Conservation (phyloP, 176 grass and related monocot species). For the Saccharum officinarum region DNA sequence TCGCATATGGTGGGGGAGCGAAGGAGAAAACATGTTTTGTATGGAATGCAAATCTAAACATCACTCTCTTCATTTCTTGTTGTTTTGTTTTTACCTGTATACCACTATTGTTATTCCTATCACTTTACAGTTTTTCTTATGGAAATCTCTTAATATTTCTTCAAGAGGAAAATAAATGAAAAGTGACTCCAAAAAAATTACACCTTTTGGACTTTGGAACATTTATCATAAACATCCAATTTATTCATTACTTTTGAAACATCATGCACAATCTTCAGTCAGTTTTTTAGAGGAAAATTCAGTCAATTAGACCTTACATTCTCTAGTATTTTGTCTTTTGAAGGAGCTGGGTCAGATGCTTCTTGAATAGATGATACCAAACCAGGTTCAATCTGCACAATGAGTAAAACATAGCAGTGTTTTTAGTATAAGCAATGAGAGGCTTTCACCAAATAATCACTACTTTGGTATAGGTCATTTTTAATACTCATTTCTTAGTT, state of each 20-base stretch:
- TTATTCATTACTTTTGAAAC: background rate
- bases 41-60: background rate
- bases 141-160: background rate
- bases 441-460: background rate
- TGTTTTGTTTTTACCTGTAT: slow-evolving; percentile 5
- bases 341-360: slow-evolving; percentile 22
- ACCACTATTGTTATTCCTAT: background rate
- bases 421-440: slow-evolving; percentile 12
- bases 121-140: background rate
- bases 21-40: background rate
- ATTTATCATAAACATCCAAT: background rate
- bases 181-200: background rate
- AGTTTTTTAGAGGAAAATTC: background rate
- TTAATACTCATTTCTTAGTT: background rate
- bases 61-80: slow-evolving; percentile 10
- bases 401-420: background rate
- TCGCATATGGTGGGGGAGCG: background rate
- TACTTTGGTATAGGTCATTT: background rate
- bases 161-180: background rate
- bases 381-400: slow-evolving; percentile 25
- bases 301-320: slow-evolving; percentile 26
- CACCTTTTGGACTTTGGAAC: background rate
- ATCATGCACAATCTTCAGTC: background rate
- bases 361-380: slow-evolving; percentile 30
- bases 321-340: slow-evolving; percentile 24